phyloP scores from a whole-genome alignment of 306 rosid species.

The Inga leiocalycina region DNA sequence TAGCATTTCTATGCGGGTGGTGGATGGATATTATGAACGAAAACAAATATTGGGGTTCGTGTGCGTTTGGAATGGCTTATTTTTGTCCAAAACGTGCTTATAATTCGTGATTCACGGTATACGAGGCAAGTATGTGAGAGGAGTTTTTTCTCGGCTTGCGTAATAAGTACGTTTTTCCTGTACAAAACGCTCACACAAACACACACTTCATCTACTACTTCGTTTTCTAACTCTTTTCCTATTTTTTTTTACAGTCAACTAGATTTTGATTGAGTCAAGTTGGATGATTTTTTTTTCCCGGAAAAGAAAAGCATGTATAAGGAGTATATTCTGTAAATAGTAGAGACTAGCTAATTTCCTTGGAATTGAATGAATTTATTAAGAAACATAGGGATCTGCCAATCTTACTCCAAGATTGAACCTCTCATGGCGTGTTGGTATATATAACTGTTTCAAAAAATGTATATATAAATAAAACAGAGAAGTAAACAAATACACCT shows the following conservation, averaged over 20 bases:
- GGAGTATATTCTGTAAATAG: background rate
- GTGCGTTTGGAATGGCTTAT: no score
- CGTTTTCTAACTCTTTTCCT: background rate
- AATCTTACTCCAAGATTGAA: background rate
- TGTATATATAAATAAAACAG: no score
- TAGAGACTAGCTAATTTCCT: background rate
- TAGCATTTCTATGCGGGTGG: conserved; percentile 38
- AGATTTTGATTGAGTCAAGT: background rate
- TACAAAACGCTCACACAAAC: no score
- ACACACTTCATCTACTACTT: conserved; percentile 10
- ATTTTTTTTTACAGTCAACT: background rate
- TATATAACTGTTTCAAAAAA: no score
- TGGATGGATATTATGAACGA: conserved; percentile 19
- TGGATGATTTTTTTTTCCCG: background rate
- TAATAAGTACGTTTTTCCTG: no score
- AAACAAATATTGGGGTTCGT: conserved; percentile 34
- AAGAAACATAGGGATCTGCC: background rate
- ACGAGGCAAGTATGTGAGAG: no score
- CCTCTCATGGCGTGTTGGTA: background rate
- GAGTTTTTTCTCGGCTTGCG: no score
- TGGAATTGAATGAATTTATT: background rate
- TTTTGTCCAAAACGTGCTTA: no score
- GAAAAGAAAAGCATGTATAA: background rate
- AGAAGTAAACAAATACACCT: no score
- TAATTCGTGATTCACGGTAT: no score